Conservation (phyloP, 208 protist genomes). For the Paratrypanosoma confusum region DNA sequence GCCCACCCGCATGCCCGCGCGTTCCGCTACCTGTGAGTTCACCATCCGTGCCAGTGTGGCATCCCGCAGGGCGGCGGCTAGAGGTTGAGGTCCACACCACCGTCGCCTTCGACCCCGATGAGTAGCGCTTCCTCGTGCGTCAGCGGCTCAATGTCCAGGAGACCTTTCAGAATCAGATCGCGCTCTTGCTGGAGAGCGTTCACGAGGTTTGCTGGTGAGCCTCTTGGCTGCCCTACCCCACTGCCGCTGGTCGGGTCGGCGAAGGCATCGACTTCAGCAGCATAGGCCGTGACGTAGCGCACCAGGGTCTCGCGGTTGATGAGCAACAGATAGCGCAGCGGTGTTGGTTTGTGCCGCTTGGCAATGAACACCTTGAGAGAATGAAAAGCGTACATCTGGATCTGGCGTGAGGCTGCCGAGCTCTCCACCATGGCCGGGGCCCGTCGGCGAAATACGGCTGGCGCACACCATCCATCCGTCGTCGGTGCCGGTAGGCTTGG, state of each 20-base stretch:
- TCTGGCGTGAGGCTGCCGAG: conserved; percentile 17
- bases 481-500: too few species aligned
- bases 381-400: conserved; percentile 18
- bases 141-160: conserved; percentile 12
- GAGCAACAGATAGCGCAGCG: conserved; percentile 21
- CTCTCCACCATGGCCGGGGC: too few species aligned
- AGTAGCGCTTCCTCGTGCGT: conserved; percentile 18
- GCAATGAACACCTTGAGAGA: conserved; percentile 19
- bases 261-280: not conserved
- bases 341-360: conserved; percentile 17
- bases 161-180: conserved; percentile 14
- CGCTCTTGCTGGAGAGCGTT: conserved; percentile 12
- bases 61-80: not conserved
- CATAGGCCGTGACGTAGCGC: conserved; percentile 11
- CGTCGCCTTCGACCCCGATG: conserved; percentile 2
- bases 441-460: too few species aligned
- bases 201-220: conserved; percentile 7
- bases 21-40: too few species aligned
- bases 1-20: too few species aligned
- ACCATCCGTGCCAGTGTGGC: too few species aligned
- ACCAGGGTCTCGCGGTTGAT: conserved; percentile 24
- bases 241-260: not conserved
- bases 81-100: not conserved
- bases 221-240: conserved; percentile 10
- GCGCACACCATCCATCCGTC: too few species aligned